phyloP scores from a whole-genome alignment of 2,329 filamentous ascomycete genomes.

The Trichoderma asperellum region DNA sequence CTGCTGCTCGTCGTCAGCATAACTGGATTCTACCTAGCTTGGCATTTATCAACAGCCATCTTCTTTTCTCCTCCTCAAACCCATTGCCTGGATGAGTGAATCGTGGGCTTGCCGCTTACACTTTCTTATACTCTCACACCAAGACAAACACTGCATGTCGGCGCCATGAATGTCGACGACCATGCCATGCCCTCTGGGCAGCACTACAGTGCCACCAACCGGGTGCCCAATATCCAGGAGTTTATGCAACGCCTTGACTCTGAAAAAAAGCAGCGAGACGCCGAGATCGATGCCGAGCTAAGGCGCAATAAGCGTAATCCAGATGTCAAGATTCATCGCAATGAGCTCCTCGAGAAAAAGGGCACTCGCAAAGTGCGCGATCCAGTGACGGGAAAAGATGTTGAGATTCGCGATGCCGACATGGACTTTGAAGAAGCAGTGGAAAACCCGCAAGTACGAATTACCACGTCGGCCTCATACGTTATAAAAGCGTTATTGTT shows the following conservation, averaged over 20 bases:
- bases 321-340: constrained; percentile 50
- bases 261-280: constrained; percentile 77
- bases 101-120: not conserved
- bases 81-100: not conserved
- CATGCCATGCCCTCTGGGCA: constrained; percentile 55
- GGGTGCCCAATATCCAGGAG: constrained; percentile 83
- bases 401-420: constrained; percentile 82
- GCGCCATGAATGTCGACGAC: constrained; percentile 47
- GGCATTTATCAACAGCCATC: constrained; percentile 23
- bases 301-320: constrained; percentile 44
- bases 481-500: not conserved
- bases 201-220: constrained; percentile 82
- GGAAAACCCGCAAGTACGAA: constrained; percentile 68
- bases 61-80: not conserved
- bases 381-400: constrained; percentile 82
- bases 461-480: no score
- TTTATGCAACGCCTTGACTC: constrained; percentile 79
- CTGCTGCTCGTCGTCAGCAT: not conserved
- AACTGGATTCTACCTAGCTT: not conserved
- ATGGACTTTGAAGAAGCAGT: constrained; percentile 69
- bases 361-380: constrained; percentile 77
- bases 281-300: constrained; percentile 65
- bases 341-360: constrained; percentile 44
- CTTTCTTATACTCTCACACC: not conserved
- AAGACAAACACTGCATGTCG: not conserved